These are phyloP conservation scores for Apiospora hydei DNA, from an alignment of 2,329 filamentous ascomycete species.

Conservation along the genomic window DNA sequence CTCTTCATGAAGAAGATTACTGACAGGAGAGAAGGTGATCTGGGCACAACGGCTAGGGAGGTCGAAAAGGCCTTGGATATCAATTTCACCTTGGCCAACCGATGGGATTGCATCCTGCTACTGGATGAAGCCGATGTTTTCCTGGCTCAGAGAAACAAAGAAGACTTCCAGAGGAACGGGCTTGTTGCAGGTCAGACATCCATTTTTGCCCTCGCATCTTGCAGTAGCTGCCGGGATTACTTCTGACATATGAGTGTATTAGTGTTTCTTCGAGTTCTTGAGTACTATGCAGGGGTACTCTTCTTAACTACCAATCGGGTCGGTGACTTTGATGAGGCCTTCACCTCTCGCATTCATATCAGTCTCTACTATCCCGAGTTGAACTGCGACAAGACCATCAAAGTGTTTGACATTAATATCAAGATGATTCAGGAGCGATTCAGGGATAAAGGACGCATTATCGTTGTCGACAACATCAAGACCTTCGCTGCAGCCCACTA, in stretches of 20 bases:
- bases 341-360: constrained; percentile 46
- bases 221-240: too few relatives aligned
- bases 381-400: constrained; percentile 27
- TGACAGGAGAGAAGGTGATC: constrained; percentile 20
- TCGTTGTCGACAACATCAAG: constrained; percentile 28
- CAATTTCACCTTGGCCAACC: background rate
- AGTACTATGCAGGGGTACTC: constrained; percentile 47
- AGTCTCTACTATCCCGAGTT: constrained; percentile 43
- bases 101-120: constrained; percentile 11
- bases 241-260: too few relatives aligned
- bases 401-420: constrained; percentile 32
- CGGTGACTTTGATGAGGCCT: constrained; percentile 50
- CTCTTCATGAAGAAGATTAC: constrained; percentile 30
- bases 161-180: constrained; percentile 38
- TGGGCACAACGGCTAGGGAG: constrained; percentile 39
- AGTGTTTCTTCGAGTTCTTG: constrained; percentile 45
- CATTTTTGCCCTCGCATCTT: background rate
- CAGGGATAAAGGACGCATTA: constrained; percentile 25
- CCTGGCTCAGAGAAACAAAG: constrained; percentile 16
- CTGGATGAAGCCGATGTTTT: constrained; percentile 7
- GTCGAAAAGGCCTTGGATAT: constrained; percentile 37
- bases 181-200: constrained; percentile 40
- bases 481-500: constrained; percentile 30
- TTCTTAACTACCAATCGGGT: constrained; percentile 52
- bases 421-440: constrained; percentile 28